Conservation (phyloP, 139 green algal species). For the Chlorella sp. region DNA sequence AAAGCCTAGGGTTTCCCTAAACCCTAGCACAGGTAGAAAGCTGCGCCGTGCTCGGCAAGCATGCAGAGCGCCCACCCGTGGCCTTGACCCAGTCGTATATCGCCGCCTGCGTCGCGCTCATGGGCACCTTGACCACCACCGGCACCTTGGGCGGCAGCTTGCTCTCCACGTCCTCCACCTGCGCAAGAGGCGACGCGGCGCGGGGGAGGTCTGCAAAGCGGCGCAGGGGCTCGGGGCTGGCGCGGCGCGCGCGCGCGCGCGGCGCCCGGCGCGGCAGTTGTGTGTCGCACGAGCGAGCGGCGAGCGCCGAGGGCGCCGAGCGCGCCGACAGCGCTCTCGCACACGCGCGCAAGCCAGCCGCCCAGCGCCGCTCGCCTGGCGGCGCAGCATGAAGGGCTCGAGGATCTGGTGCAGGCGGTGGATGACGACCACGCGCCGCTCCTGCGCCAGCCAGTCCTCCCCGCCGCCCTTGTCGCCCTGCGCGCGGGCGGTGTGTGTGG, state of each 20-base stretch:
- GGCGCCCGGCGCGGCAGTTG: too few relatives aligned
- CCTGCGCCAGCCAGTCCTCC: constrained; percentile 79
- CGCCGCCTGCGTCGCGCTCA: constrained; percentile 76
- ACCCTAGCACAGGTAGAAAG: too few relatives aligned
- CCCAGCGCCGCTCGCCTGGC: constrained; percentile 75
- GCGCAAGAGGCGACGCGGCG: neutral
- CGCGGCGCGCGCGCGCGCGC: too few relatives aligned
- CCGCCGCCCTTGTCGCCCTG: constrained; percentile 24
- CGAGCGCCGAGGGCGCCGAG: too few relatives aligned
- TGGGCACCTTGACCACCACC: constrained; percentile 68
- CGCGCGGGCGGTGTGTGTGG: neutral
- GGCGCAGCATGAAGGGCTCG: constrained; percentile 97
- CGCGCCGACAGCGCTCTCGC: too few relatives aligned
- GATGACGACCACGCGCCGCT: constrained; percentile 90
- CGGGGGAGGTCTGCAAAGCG: neutral
- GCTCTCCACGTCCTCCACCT: constrained; percentile 90
- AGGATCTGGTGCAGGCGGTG: constrained; percentile 90
- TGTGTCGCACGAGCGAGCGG: too few relatives aligned
- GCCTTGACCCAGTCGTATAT: constrained; percentile 93
- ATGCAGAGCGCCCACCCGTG: too few relatives aligned
- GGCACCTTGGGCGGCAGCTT: constrained; percentile 88
- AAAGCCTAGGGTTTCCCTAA: too few relatives aligned
- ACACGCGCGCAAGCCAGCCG: too few relatives aligned
- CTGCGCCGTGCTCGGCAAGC: too few relatives aligned
- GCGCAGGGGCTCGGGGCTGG: neutral